phyloP scores from a whole-genome alignment of 2,329 filamentous ascomycete genomes.

The Thelonectria discophora region DNA sequence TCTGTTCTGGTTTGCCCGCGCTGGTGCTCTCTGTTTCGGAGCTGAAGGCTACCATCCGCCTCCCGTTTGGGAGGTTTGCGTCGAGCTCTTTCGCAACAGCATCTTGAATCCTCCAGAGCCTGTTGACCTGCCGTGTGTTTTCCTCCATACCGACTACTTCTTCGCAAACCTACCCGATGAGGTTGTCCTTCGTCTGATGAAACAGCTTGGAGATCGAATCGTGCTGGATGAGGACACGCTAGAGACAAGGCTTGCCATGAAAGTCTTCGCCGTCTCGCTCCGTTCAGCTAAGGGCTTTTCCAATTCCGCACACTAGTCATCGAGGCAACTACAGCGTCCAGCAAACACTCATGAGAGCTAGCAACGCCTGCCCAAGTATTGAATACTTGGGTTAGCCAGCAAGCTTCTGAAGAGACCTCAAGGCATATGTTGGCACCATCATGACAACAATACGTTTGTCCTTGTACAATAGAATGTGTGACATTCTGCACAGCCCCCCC shows the following conservation, averaged over 20 bases:
- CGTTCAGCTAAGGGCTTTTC: background rate
- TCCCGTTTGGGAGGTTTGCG: conserved; percentile 53
- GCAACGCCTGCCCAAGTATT: no score
- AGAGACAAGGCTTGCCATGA: conserved; percentile 19
- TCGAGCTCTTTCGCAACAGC: conserved; percentile 50
- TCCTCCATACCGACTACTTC: conserved; percentile 43
- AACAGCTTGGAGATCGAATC: conserved; percentile 41
- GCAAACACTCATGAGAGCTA: no score
- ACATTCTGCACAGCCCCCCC: no score
- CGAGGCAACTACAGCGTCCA: no score
- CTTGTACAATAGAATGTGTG: no score
- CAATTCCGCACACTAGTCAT: no score
- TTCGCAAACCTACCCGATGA: conserved; percentile 44
- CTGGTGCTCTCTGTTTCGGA: conserved; percentile 46
- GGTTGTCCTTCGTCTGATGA: conserved; percentile 38
- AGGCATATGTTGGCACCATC: no score
- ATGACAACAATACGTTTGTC: no score
- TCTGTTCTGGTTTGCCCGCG: conserved; percentile 57
- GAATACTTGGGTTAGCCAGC: no score
- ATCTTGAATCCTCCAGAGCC: conserved; percentile 43
- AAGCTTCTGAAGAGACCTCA: no score
- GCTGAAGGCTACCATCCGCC: conserved; percentile 36
- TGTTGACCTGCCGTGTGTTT: conserved; percentile 44
- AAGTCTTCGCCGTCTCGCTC: background rate
- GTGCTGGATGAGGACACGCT: conserved; percentile 44